Conservation (phyloP, 306 rosid species). For the Alnus rubra region DNA sequence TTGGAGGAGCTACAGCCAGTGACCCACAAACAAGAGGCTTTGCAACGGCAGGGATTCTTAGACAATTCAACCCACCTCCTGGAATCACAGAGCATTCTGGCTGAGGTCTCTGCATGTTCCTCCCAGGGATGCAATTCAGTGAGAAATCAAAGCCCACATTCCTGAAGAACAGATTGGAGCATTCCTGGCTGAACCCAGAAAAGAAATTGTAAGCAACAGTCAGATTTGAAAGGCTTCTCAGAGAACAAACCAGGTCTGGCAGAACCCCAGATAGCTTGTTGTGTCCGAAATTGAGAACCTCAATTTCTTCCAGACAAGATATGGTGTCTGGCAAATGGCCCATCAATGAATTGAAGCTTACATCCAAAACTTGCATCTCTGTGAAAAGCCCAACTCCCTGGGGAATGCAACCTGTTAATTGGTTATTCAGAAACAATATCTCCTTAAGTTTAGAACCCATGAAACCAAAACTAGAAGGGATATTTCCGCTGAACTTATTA, state of each 20-base stretch:
- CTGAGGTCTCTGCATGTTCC: conserved; percentile 76
- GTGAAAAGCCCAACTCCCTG: conserved; percentile 87
- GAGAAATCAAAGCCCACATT: conserved; percentile 90
- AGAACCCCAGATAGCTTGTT: conserved; percentile 88
- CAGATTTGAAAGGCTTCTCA: conserved; percentile 67
- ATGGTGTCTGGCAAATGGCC: conserved; percentile 92
- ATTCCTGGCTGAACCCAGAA: conserved; percentile 88
- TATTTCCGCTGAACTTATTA: conserved; percentile 67
- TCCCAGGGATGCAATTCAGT: conserved; percentile 82
- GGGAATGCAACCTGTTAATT: conserved; percentile 85
- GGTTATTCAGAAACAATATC: conserved; percentile 84
- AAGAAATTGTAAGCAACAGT: conserved; percentile 91
- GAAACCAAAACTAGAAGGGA: conserved; percentile 84
- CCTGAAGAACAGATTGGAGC: conserved; percentile 51
- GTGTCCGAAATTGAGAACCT: conserved; percentile 79
- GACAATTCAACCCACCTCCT: conserved; percentile 75
- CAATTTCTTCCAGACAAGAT: conserved; percentile 76
- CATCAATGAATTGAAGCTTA: conserved; percentile 75
- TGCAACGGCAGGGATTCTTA: conserved; percentile 76
- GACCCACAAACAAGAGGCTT: conserved; percentile 75
- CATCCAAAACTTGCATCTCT: conserved; percentile 86
- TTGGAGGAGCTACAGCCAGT: conserved; percentile 25
- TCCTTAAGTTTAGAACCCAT: conserved; percentile 69
- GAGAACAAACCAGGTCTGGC: conserved; percentile 74
- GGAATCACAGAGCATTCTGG: conserved; percentile 85